Base-by-base conservation (phyloP, 352 stramenopile species). In the Blastocystis sp. region DNA sequence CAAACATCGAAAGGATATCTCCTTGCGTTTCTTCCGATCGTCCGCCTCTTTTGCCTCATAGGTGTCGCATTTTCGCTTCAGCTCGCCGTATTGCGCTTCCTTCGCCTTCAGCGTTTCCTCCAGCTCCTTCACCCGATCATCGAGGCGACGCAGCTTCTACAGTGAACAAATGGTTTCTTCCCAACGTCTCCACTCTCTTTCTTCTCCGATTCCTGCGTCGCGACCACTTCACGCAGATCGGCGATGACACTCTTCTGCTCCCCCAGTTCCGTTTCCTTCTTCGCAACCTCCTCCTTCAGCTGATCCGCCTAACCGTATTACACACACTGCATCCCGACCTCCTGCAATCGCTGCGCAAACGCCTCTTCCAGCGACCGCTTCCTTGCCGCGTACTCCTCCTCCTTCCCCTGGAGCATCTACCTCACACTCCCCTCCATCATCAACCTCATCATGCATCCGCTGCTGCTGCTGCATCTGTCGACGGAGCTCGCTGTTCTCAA, bases 401-500 rank as follows among this genome's bases (percentile, higher is more conserved):
- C 67, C 67, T 78, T 78, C 14, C 44, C n/a, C 49, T 61, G 49
- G 36, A 78, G 7, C 0, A 16, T 11, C 46, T 54, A 54, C 46
- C 21, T 54, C 11, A 54, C 21, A 54, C 46, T 21, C 46, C 11
- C 46, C 11, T 54, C 21, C 46, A n/a, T 54, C 46, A 54, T 21
- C 21, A 11, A 1, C 42, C 49, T 59, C 67, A 34, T 78, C 67
- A 21, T 63, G 36, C 49, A 27, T 9, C 42, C 57, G 18, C 48
- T 59, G 16, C 49, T 59, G n/a, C 32, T 34, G 7, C 27, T 38
- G n/a, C 49, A 78, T 7, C 11, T 44, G 40, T 44, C 56, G 7
- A 18, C 67, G 40, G 3, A 78, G 32, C 4, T 78, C 67, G 49
- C 67, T 78, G 49, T 78, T 78, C 24, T 78, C 67, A 38, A 78